Evolutionary conservation across 2,329 filamentous ascomycete genomes (phyloP), one percentile per base, ranked within the genome.

Genomic region (Fusarium sp.): DNA sequence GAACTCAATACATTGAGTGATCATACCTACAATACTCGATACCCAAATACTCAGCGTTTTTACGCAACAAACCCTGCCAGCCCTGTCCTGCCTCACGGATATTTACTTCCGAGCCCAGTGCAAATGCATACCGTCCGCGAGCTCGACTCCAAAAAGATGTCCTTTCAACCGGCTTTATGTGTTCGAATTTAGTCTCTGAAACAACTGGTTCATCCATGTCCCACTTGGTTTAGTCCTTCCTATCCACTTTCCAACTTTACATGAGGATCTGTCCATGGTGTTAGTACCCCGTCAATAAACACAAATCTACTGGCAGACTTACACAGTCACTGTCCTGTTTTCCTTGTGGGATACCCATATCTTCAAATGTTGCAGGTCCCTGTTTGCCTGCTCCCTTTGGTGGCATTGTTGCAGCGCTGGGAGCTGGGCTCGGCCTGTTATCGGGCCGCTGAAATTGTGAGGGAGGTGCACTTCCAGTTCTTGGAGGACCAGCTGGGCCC

Each of bases 331-430:
- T 89, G n/a, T 98, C 94, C 70, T 92, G 89, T 83, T 96, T 95
- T 54, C 88, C 91, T 78, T 91, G 89, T 12, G 95, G 94, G 77
- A 99, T 96, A 44, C 96, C 96, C 96, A 99, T 99, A 81, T 97
- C 95, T 81, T 98, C 96, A 82, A 99, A 99, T 0, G 96, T 98
- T 78, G 96, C 94, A 2, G 96, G 96, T 17, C 96, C 96, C 80
- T 95, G 94, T 56, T 85, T 83, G 7, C 85, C 74, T 28, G 24
- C 34, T 11, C 85, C 73, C 72, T 84, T 81, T 12, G 84, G 82
- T 22, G 81, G 76, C 13, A 83, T 81, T n/a, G 83, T 81, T 48
- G 82, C 76, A n/a, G 79, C 76, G 28, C 78, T 75, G 26, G 82
- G 76, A 47, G 80, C 77, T 67, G 77, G 76, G 62, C 72, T 81